These are phyloP conservation scores for Earliella scabrosa DNA, from an alignment of 1,284 basidiomycete species.

Conservation along the genomic window DNA sequence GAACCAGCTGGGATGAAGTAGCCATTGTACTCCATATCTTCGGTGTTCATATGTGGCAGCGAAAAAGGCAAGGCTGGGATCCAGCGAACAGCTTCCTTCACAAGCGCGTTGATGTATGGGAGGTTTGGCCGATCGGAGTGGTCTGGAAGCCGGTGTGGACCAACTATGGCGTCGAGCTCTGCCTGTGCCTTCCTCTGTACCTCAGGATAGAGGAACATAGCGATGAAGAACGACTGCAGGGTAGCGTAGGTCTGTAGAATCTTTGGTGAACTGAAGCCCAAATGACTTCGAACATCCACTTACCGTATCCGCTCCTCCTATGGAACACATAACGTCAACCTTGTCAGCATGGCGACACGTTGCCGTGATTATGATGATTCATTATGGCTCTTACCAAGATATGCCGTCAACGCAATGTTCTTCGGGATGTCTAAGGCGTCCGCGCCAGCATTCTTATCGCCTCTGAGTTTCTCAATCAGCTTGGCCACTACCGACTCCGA, in stretches of 20 bases:
- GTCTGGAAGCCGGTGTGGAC: conserved; percentile 22
- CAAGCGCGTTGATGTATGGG: conserved; percentile 24
- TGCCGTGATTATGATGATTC: too few species aligned
- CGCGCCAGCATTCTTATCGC: neutral
- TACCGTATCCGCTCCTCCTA: neutral
- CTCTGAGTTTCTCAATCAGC: neutral
- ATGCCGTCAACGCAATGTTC: conserved; percentile 4
- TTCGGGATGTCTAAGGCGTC: neutral
- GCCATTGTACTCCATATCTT: conserved; percentile 8
- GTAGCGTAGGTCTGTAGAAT: neutral
- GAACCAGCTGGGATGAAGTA: conserved; percentile 16
- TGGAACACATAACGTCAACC: neutral
- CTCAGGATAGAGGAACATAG: conserved; percentile 38
- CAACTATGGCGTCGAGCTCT: conserved; percentile 41
- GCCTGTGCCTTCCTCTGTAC: conserved; percentile 38
- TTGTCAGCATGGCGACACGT: too few species aligned
- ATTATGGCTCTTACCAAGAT: conserved; percentile 2
- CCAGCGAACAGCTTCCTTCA: conserved; percentile 27
- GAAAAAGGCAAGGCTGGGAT: conserved; percentile 17
- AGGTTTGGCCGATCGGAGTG: conserved; percentile 24
- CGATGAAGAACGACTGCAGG: conserved; percentile 32
- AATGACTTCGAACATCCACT: neutral
- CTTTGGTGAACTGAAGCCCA: neutral
- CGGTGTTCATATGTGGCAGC: neutral
- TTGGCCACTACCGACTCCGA: conserved; percentile 1